Percentiles rank a stretch among this genome's conserved stretches.
Conservation (phyloP, 306 rosid genomes). For the Vigna angularis region DNA sequence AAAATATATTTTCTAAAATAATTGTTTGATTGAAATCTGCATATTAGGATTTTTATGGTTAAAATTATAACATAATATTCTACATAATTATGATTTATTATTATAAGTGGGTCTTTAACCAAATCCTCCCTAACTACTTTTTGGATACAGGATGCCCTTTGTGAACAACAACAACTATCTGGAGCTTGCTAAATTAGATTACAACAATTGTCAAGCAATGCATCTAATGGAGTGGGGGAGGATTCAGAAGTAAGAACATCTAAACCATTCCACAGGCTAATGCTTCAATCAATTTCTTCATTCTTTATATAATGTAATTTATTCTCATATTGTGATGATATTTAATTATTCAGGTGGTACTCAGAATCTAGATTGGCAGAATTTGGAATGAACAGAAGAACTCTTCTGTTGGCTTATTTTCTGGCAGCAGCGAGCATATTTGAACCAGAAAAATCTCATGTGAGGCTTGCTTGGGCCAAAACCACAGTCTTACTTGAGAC, state of each 20-base stretch:
- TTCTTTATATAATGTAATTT: background rate
- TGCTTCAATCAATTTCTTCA: background rate
- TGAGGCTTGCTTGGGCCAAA: constrained; percentile 85
- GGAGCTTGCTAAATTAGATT: constrained; percentile 89
- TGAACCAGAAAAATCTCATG: constrained; percentile 75
- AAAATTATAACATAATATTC: background rate
- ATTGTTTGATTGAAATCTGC: too few relatives aligned
- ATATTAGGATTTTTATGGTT: background rate
- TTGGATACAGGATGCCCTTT: constrained; percentile 65
- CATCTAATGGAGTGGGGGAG: constrained; percentile 83
- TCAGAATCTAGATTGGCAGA: constrained; percentile 65
- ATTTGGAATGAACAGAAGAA: constrained; percentile 65
- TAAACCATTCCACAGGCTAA: background rate
- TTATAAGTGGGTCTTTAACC: background rate
- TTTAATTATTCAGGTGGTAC: constrained; percentile 69
- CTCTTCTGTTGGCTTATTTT: constrained; percentile 72
- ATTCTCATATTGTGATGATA: background rate
- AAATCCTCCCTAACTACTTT: background rate
- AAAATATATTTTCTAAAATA: too few relatives aligned
- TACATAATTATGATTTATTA: background rate
- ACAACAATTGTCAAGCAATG: constrained; percentile 76
- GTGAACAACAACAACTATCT: constrained; percentile 78
- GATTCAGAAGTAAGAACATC: constrained; percentile 61
- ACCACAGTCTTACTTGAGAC: constrained; percentile 59
- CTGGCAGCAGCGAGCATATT: constrained; percentile 73